Evolutionary conservation across 768 basidiomycete species (phyloP).

Genomic region (Suillus lakei): DNA sequence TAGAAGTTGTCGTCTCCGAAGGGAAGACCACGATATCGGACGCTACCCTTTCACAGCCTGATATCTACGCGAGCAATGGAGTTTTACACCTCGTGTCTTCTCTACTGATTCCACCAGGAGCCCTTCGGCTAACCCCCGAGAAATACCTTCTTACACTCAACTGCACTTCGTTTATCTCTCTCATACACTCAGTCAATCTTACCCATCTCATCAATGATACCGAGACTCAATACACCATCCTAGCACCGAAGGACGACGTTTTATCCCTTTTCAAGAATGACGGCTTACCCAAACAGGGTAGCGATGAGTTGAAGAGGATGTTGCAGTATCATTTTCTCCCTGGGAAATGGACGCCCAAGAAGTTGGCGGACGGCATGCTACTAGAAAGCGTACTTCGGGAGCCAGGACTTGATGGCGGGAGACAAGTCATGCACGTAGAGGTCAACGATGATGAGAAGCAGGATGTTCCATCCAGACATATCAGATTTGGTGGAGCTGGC

Average conservation of each 20-base stretch:
- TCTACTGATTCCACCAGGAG: conserved; percentile 76
- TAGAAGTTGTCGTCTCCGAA: conserved; percentile 61
- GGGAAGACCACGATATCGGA: conserved; percentile 60
- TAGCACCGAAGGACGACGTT: conserved; percentile 90
- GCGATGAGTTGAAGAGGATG: conserved; percentile 69
- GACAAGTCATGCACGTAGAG: conserved; percentile 72
- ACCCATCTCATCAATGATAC: conserved; percentile 71
- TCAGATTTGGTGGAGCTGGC: conserved; percentile 84
- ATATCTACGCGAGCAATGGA: conserved; percentile 94
- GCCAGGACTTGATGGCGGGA: conserved; percentile 66
- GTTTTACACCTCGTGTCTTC: conserved; percentile 89
- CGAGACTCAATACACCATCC: conserved; percentile 77
- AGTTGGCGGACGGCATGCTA: conserved; percentile 75
- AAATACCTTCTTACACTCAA: conserved; percentile 93
- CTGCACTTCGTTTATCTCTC: conserved; percentile 87
- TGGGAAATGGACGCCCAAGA: conserved; percentile 71
- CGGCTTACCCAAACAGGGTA: conserved; percentile 65
- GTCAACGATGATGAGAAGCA: conserved; percentile 58
- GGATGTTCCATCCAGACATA: conserved; percentile 50
- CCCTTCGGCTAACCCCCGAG: conserved; percentile 87
- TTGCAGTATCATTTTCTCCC: conserved; percentile 93
- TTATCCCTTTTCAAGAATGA: conserved; percentile 56
- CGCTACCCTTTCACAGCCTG: conserved; percentile 69
- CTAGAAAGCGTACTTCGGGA: conserved; percentile 81
- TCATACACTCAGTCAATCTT: conserved; percentile 85